These are phyloP conservation scores for Trifolium repens DNA, from an alignment of 306 rosid species.

Conservation along the genomic window DNA sequence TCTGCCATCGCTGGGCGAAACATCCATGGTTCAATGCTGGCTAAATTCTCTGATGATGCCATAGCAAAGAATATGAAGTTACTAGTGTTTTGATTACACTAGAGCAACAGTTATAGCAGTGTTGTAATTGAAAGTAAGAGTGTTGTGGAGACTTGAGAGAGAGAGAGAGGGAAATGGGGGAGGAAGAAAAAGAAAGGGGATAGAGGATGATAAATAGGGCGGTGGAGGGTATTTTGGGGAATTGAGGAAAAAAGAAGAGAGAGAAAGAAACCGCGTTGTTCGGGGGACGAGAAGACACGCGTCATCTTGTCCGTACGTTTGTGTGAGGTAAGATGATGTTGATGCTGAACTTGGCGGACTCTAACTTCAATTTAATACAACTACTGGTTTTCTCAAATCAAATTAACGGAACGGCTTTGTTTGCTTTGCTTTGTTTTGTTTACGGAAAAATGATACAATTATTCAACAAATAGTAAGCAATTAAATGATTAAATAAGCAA, in stretches of 20 bases:
- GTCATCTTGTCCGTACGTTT: slow-evolving; percentile 55
- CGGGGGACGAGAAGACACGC: slow-evolving; percentile 61
- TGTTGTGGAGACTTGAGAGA: no score
- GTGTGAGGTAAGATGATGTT: slow-evolving; percentile 22
- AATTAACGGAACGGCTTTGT: background rate
- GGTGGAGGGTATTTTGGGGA: slow-evolving; percentile 46
- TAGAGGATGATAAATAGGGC: slow-evolving; percentile 57
- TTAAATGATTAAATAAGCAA: no score
- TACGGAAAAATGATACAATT: no score
- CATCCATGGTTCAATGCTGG: slow-evolving; percentile 59
- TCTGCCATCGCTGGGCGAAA: slow-evolving; percentile 50
- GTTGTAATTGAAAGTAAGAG: no score
- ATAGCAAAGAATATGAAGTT: slow-evolving; percentile 21
- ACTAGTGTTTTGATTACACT: background rate
- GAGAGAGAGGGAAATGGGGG: no score
- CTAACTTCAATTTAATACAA: background rate
- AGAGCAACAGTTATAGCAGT: background rate
- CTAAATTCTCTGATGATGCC: slow-evolving; percentile 65
- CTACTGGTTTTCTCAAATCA: slow-evolving; percentile 23
- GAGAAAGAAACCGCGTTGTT: slow-evolving; percentile 78
- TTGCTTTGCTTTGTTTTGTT: background rate
- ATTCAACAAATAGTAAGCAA: no score
- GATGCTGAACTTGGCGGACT: slow-evolving; percentile 34
- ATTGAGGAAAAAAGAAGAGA: background rate
- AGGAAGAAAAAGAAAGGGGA: background rate